Evolutionary conservation across 2,329 filamentous ascomycete genomes (phyloP), one percentile per base, ranked within the genome.

Genomic region (Aspergillus pseudotamarii): DNA sequence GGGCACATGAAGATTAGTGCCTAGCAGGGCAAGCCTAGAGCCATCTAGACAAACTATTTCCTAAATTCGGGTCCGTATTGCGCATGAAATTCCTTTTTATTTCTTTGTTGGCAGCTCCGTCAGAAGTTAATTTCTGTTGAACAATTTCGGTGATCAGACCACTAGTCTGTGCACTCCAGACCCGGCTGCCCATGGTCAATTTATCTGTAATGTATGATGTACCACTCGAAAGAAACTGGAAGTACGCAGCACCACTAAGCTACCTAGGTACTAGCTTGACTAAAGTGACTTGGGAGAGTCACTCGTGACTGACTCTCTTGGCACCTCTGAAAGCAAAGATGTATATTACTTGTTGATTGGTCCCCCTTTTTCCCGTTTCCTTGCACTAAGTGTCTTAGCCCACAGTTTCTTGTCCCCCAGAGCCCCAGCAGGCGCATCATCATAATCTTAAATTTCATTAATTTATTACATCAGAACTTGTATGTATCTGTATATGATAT

Each of bases 311-410:
- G 16, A n/a, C 48, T 54, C 50, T 30, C 19, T 45, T n/a, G 8
- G 5, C 16, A 19, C 9, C 45, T 45, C 43, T 71, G 69, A 50
- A 32, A 50, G 26, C 62, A 71, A 65, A 71, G 41, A 32, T 26
- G 34, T 19, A 56, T 53, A 48, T 41, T 16, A 26, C 16, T 12
- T 11, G 16, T 32, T 55, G 21, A 55, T 55, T 55, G 51, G 51
- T 55, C 51, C n/a, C n/a, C 51, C 51, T 19, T 55, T 55, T 55
- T 54, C 30, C 30, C 32, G n/a, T 26, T 55, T 23, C n/a, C 34
- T 38, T 55, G 32, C 51, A 38, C 51, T 55, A 55, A 55, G n/a
- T 36, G 51, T n/a, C 32, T 30, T 54, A 54, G 51, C 32, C 51
- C 51, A 55, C 6, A n/a, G 51, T 26, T 55, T 34, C 32, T 55